Evolutionary conservation across 768 basidiomycete genomes (phyloP), one percentile per base, ranked within the genome.

Genomic region (Amanita thiersii): DNA sequence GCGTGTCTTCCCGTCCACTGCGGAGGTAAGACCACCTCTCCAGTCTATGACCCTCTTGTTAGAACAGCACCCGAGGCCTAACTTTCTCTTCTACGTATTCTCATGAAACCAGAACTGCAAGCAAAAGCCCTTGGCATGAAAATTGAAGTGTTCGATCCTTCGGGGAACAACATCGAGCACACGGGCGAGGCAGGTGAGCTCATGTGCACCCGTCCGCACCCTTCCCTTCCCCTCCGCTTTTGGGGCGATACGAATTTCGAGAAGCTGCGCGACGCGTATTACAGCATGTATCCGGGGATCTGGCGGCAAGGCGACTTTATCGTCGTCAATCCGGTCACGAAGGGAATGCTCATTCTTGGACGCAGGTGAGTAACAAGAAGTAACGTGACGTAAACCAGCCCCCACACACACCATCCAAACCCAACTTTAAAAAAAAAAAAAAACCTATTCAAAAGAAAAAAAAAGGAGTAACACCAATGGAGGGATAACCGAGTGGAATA

Each of bases 291-390:
- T 49, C 79, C 80, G 28, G 75, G 78, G 70, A 50, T 81, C 5
- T 83, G 81, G 80, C 66, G 74, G 26, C 79, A 83, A 44, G 81
- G 80, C 0, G 81, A 84, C 51, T 82, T 81, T 44, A 73, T 82
- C 21, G 68, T 79, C 9, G 62, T 72, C 18, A 83, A 81, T 50
- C 81, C 79, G 4, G 49, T 54, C 30, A 82, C 79, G 0, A 74
- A 72, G 32, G 81, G 81, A 1, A 60, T 78, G 20, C 58, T 79
- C 46, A 77, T 83, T 49, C 56, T 81, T 12, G 81, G 81, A 9
- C 68, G 81, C 48, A 82, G 77, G 77, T 71, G n/a, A 41, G 33
- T 53, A 26, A 21, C 10, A 32, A 15, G 11, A 3, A n/a, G 32
- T 19, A 18, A 12, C n/a, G 19, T n/a, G 18, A 33, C 20, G n/a